Conservation (phyloP, 2,329 filamentous ascomycete species). For the Diaporthe humulicola region DNA sequence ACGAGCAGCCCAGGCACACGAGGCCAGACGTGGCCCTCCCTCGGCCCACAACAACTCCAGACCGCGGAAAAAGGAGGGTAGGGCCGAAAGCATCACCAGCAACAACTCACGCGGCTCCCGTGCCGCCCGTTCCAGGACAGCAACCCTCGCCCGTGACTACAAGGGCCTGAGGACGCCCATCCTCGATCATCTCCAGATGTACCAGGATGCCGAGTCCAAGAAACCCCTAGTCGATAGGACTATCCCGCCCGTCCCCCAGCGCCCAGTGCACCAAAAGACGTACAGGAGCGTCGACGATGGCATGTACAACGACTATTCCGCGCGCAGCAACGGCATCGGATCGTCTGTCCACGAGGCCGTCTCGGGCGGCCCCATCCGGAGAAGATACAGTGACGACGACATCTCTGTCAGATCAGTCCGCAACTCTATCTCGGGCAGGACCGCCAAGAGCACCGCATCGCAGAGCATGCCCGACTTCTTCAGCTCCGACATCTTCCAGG, state of each 20-base stretch:
- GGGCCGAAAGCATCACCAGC: conserved; percentile 28
- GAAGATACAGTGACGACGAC: conserved; percentile 34
- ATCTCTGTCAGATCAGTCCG: conserved; percentile 20
- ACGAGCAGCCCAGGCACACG: not conserved
- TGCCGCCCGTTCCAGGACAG: conserved; percentile 12
- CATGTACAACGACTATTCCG: conserved; percentile 29
- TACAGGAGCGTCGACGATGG: conserved; percentile 26
- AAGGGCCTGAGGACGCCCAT: conserved; percentile 31
- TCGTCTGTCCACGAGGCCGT: not conserved
- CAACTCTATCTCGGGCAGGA: conserved; percentile 27
- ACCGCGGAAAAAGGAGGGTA: conserved; percentile 12
- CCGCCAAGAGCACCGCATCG: conserved; percentile 32
- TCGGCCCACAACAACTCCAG: conserved; percentile 16
- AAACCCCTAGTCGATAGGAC: not conserved
- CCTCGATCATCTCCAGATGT: conserved; percentile 32
- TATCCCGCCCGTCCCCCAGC: not conserved
- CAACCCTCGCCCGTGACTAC: conserved; percentile 8
- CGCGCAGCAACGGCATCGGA: conserved; percentile 5
- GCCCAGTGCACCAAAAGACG: conserved; percentile 7
- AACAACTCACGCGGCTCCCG: conserved; percentile 16
- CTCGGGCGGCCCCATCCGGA: conserved; percentile 21
- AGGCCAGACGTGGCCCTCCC: not conserved
- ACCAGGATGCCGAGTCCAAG: conserved; percentile 31
- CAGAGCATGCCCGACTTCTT: conserved; percentile 55
- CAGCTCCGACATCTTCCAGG: conserved; percentile 55